Evolutionary conservation across 2,329 filamentous ascomycete species (phyloP).

Genomic region (Colletotrichum scovillei): DNA sequence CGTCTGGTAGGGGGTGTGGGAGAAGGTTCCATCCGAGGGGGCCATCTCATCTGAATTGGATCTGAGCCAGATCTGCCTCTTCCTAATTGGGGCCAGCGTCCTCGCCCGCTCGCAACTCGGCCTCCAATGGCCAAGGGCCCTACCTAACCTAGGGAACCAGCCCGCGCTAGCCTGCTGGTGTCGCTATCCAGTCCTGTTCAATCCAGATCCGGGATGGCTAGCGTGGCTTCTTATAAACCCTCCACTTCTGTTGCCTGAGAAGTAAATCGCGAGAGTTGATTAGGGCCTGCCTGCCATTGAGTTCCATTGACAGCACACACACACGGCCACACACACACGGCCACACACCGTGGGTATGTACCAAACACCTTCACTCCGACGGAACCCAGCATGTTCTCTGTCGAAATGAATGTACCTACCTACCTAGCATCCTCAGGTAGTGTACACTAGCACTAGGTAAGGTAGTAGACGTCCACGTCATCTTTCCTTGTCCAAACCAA

Average conservation of each 20-base stretch:
- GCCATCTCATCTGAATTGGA: slow-evolving; percentile 18
- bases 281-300: too few species aligned
- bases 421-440: too few species aligned
- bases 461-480: background rate
- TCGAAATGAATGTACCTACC: background rate
- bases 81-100: background rate
- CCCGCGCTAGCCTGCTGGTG: background rate
- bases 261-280: too few species aligned
- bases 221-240: background rate
- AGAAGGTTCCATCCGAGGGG: background rate
- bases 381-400: background rate
- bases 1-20: background rate
- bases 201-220: background rate
- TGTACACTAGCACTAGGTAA: background rate
- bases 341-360: too few species aligned
- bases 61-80: background rate
- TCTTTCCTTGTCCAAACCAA: background rate
- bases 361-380: too few species aligned
- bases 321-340: too few species aligned
- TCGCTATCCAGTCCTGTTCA: background rate
- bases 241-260: too few species aligned
- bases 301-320: too few species aligned
- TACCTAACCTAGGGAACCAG: background rate
- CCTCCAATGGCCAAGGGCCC: background rate
- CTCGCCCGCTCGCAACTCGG: background rate